phyloP scores from a whole-genome alignment of 1,284 basidiomycete species.

The Farysia itapuensis region DNA sequence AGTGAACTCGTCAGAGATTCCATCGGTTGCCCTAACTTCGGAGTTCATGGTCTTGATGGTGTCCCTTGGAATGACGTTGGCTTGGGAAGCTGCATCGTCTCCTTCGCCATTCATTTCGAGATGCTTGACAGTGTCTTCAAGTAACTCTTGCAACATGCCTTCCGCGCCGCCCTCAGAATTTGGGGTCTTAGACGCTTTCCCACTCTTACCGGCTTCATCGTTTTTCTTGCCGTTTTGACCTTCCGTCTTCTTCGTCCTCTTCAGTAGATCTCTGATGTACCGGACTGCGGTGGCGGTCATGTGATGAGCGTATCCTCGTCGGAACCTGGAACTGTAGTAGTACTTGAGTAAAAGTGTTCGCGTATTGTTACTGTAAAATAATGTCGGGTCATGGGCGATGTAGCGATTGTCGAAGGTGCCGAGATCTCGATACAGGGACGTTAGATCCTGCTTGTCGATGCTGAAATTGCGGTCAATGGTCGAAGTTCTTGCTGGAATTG shows the following conservation, averaged over 20 bases:
- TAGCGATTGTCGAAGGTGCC: constrained; percentile 85
- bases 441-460: constrained; percentile 12
- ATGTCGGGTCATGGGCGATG: constrained; percentile 82
- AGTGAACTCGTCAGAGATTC: constrained; percentile 61
- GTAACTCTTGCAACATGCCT: constrained; percentile 57
- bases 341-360: constrained; percentile 86
- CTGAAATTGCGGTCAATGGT: constrained; percentile 15
- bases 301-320: constrained; percentile 79
- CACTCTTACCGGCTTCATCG: not conserved
- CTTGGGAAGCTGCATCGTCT: not conserved
- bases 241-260: constrained; percentile 20
- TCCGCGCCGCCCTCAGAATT: constrained; percentile 6
- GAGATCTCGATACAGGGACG: constrained; percentile 70
- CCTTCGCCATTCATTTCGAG: constrained; percentile 27
- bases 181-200: not conserved
- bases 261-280: constrained; percentile 48
- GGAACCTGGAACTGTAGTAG: constrained; percentile 77
- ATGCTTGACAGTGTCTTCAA: constrained; percentile 47
- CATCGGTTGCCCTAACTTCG: constrained; percentile 33
- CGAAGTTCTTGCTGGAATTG: constrained; percentile 6
- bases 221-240: not conserved
- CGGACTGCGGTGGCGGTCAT: constrained; percentile 70
- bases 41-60: constrained; percentile 1
- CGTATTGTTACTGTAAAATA: constrained; percentile 77
- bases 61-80: not conserved